These are phyloP conservation scores for Cercospora sp. DNA, from an alignment of 2,329 filamentous ascomycete species.

Conservation along the genomic window DNA sequence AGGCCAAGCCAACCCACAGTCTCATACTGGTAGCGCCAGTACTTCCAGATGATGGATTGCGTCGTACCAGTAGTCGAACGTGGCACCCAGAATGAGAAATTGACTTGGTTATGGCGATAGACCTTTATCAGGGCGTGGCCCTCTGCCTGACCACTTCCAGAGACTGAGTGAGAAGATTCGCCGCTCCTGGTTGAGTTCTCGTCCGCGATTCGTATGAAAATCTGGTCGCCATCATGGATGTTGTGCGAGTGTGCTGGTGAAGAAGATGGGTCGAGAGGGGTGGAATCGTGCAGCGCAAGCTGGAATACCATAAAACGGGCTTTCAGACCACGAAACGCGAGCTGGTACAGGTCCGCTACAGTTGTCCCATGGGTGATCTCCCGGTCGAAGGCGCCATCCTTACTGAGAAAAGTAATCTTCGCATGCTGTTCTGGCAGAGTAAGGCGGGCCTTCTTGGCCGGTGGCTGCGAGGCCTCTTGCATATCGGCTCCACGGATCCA, in stretches of 20 bases:
- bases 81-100: slow-evolving; percentile 33
- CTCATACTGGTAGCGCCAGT: slow-evolving; percentile 27
- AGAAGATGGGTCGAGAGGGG: neutral
- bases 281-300: slow-evolving; percentile 22
- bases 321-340: slow-evolving; percentile 35
- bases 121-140: slow-evolving; percentile 27
- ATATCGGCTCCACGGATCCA: slow-evolving; percentile 29
- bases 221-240: slow-evolving; percentile 15
- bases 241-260: neutral
- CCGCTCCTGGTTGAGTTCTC: slow-evolving; percentile 3
- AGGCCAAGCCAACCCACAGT: neutral
- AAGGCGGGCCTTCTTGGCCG: slow-evolving; percentile 10
- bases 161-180: neutral
- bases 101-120: slow-evolving; percentile 3
- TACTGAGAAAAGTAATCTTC: slow-evolving; percentile 23
- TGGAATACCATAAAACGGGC: slow-evolving; percentile 32
- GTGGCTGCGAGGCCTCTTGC: neutral
- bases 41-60: slow-evolving; percentile 28
- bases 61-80: slow-evolving; percentile 17
- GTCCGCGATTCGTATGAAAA: slow-evolving; percentile 23
- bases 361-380: slow-evolving; percentile 9
- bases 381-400: slow-evolving; percentile 22
- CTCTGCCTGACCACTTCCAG: neutral
- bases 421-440: neutral
- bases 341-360: slow-evolving; percentile 30